A percentile compares a stretch with the other conserved stretches of the same genome.
Evolutionary conservation across 768 basidiomycete genomes (phyloP).

Genomic region (Boletus speciosus): DNA sequence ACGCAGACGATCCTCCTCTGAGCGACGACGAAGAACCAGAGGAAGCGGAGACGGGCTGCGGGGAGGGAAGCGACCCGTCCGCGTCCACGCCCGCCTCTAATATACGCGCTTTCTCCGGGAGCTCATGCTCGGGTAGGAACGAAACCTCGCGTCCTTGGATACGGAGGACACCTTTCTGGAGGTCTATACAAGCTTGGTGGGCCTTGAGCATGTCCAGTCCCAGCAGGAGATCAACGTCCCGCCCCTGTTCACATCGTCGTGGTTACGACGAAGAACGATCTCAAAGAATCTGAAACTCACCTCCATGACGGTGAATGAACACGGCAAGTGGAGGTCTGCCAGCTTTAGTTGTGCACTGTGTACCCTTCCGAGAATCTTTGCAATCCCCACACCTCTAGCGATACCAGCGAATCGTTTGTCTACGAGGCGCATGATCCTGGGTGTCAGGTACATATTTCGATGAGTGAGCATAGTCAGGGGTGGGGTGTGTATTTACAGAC

Average conservation of each 20-base stretch:
- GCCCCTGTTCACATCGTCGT: slow-evolving; percentile 50
- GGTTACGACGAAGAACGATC: background rate
- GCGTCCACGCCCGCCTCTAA: slow-evolving; percentile 33
- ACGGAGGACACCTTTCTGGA: slow-evolving; percentile 83
- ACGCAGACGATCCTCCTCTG: slow-evolving; percentile 15
- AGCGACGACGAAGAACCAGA: slow-evolving; percentile 9
- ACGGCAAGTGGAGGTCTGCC: slow-evolving; percentile 78
- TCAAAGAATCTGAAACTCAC: slow-evolving; percentile 32
- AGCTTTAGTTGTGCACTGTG: slow-evolving; percentile 93
- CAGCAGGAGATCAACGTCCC: slow-evolving; percentile 90
- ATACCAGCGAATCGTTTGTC: slow-evolving; percentile 87
- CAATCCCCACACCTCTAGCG: slow-evolving; percentile 91
- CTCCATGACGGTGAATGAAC: slow-evolving; percentile 95
- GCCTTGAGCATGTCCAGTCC: slow-evolving; percentile 99
- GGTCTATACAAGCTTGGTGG: slow-evolving; percentile 94
- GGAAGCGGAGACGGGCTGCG: slow-evolving; percentile 18
- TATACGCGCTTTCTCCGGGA: slow-evolving; percentile 75
- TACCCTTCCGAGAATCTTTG: slow-evolving; percentile 88
- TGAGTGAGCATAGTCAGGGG: slow-evolving; percentile 1
- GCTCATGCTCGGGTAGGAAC: slow-evolving; percentile 92
- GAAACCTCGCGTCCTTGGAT: slow-evolving; percentile 86
- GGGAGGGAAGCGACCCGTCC: slow-evolving; percentile 17
- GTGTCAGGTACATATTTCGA: background rate
- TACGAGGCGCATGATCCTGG: slow-evolving; percentile 87
- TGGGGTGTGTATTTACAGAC: slow-evolving; percentile 21